phyloP scores from a whole-genome alignment of 2,329 filamentous ascomycete species.

The Fusarium veterinarium region DNA sequence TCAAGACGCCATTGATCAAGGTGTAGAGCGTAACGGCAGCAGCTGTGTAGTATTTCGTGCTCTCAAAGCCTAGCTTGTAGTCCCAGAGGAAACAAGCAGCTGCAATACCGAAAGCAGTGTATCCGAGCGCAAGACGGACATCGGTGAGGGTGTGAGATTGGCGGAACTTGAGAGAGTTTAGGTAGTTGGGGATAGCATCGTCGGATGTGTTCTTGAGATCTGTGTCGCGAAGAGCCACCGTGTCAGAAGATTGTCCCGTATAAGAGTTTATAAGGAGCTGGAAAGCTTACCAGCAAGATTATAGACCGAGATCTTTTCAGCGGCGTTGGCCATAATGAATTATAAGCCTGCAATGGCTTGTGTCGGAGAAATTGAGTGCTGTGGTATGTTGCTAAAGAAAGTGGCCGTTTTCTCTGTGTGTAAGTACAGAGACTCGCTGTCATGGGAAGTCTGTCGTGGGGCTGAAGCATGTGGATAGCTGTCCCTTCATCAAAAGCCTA shows the following conservation, averaged over 20 bases:
- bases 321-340: slow-evolving; percentile 49
- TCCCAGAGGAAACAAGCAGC: slow-evolving; percentile 90
- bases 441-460: slow-evolving; percentile 31
- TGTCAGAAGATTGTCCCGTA: slow-evolving; percentile 38
- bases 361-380: not conserved
- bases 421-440: slow-evolving; percentile 13
- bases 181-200: slow-evolving; percentile 93
- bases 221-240: slow-evolving; percentile 53
- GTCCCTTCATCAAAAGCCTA: slow-evolving; percentile 32
- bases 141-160: slow-evolving; percentile 86
- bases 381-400: slow-evolving; percentile 13
- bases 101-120: slow-evolving; percentile 81
- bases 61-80: slow-evolving; percentile 90
- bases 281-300: slow-evolving; percentile 68
- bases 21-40: slow-evolving; percentile 84
- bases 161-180: slow-evolving; percentile 86
- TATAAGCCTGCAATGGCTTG: not conserved
- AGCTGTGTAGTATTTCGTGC: slow-evolving; percentile 83
- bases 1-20: slow-evolving; percentile 79
- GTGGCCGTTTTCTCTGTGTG: slow-evolving; percentile 20
- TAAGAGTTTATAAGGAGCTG: not conserved
- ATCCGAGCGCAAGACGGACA: slow-evolving; percentile 85
- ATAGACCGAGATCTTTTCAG: slow-evolving; percentile 72
- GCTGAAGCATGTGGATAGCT: slow-evolving; percentile 40
- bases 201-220: slow-evolving; percentile 98